Evolutionary conservation across 805 yeast species (phyloP), one percentile per base, ranked within the genome.

Genomic region (Barnettozyma botsteinii): DNA sequence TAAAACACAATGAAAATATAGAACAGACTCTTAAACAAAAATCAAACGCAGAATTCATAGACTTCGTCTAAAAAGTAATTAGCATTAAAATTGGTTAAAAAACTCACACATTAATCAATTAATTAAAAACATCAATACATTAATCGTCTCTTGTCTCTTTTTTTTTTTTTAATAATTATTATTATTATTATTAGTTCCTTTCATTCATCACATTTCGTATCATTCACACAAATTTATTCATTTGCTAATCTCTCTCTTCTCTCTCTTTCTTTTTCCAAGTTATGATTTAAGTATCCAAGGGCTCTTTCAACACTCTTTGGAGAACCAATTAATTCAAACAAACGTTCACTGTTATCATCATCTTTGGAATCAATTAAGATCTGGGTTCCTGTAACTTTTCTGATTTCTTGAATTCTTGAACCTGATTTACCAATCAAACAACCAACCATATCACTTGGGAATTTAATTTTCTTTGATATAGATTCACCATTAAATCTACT

Each of bases 351-450:
- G 33, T 75, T 66, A 28, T 75, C 80, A 50, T 76, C 77, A 39
- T 77, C 77, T 51, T 80, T 85, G 41, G 81, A 78, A 28, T 83
- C 78, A 49, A 88, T 85, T 5, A 79, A 76, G 56, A 88, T 85
- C 30, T 78, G 74, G 29, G 95, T 88, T 30, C 88, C 89, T 35
- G 88, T 75, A 26, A 72, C 72, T 51, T 82, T 77, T 52, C 96
- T 74, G 37, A 88, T 81, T 46, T 88, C 94, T 60, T 84, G 93
- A 50, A 88, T 86, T 63, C 94, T 75, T 22, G 85, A 67, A 29
- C 96, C 96, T 48, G 81, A 79, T 50, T 82, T 81, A 44, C 96
- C 96, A 52, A 88, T 85, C 40, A 88, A 69, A 37, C 95, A 91
- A 31, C 96, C 96, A 33, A 88, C 95, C 65, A 79, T 79, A 45